A percentile compares a stretch with the other conserved stretches of the same genome.
phyloP scores from a whole-genome alignment of 768 basidiomycete genomes.

The Omphalotus guepiniiformis region DNA sequence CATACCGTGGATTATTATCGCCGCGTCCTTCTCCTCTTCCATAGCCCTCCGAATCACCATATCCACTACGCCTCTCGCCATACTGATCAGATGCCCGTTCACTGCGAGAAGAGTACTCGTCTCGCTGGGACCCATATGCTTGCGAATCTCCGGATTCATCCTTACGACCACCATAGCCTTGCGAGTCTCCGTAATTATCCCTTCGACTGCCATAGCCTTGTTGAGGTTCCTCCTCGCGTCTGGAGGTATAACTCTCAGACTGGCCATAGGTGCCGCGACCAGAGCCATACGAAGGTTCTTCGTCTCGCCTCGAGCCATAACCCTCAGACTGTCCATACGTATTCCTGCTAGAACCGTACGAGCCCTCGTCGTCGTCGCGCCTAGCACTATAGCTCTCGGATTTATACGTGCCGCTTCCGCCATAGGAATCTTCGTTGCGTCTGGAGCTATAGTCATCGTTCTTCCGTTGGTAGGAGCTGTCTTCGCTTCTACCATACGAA shows the following conservation, averaged over 20 bases:
- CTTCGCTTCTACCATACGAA: not conserved
- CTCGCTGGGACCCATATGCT: not conserved
- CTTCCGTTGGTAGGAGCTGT: constrained; percentile 1
- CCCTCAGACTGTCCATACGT: not conserved
- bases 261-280: not conserved
- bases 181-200: too few relatives aligned
- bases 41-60: not conserved
- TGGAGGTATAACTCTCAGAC: not conserved
- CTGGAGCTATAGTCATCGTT: constrained; percentile 4
- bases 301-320: not conserved
- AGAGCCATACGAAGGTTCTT: not conserved
- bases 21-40: not conserved
- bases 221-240: not conserved
- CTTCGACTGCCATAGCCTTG: not conserved
- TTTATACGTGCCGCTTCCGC: too few relatives aligned
- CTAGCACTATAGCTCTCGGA: not conserved
- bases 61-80: constrained; percentile 5
- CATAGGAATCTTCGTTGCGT: constrained; percentile 3
- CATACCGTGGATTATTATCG: not conserved
- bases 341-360: not conserved
- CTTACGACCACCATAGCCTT: too few relatives aligned
- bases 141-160: constrained; percentile 2
- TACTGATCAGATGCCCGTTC: not conserved
- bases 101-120: not conserved
- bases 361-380: not conserved